A percentile compares a stretch with the other conserved stretches of the same genome.
phyloP scores from a whole-genome alignment of 2,329 filamentous ascomycete species.

The Scedosporium boydii region DNA sequence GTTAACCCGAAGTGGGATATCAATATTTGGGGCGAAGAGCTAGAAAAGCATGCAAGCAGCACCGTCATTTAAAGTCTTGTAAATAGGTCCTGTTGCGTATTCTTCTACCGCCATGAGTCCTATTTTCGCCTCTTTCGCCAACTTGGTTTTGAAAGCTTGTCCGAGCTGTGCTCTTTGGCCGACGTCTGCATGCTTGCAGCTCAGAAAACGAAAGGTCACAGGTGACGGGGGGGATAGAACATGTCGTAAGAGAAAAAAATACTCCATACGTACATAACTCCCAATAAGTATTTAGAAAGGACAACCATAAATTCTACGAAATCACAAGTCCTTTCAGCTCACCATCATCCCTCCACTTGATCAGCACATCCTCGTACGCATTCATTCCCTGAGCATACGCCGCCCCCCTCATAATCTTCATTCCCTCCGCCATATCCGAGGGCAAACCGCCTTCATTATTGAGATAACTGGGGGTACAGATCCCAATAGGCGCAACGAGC shows the following conservation, averaged over 20 bases:
- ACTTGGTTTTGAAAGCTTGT: too few relatives aligned
- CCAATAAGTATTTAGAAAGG: background rate
- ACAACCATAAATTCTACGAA: background rate
- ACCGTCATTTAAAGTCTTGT: too few relatives aligned
- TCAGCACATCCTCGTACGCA: conserved; percentile 18
- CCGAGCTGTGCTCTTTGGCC: too few relatives aligned
- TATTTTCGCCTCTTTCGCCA: too few relatives aligned
- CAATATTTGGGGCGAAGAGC: conserved; percentile 44
- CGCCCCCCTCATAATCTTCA: conserved; percentile 20
- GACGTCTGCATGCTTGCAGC: too few relatives aligned
- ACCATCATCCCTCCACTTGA: conserved; percentile 20
- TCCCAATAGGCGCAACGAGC: conserved; percentile 26
- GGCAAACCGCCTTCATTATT: conserved; percentile 33
- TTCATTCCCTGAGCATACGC: conserved; percentile 13
- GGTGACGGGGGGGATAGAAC: too few relatives aligned
- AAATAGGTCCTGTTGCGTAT: too few relatives aligned
- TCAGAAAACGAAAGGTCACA: too few relatives aligned
- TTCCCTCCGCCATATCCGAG: conserved; percentile 16
- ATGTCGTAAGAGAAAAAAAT: too few relatives aligned
- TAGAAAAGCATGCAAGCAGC: conserved; percentile 33
- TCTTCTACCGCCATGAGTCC: too few relatives aligned
- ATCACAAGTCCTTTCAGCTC: conserved; percentile 14
- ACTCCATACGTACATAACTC: too few relatives aligned
- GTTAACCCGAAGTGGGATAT: conserved; percentile 46
- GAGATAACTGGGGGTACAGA: conserved; percentile 47